These are phyloP conservation scores for Aspergillus novoparasiticus DNA, from an alignment of 2,329 filamentous ascomycete genomes.

Conservation along the genomic window DNA sequence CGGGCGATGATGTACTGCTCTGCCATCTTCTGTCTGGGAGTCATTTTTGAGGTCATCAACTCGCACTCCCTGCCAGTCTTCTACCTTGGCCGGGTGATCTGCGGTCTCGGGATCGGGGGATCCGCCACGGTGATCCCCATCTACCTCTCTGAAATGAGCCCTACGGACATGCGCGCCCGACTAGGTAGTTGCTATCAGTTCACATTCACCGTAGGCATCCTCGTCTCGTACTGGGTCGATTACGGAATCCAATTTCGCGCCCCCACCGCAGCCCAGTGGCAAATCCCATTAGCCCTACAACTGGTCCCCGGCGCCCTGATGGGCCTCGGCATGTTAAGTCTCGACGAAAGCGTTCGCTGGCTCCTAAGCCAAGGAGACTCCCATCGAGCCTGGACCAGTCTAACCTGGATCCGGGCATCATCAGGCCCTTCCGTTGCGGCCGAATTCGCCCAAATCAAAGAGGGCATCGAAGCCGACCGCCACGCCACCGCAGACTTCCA, in stretches of 20 bases:
- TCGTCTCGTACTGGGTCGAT: slow-evolving; percentile 58
- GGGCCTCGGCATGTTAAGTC: slow-evolving; percentile 51
- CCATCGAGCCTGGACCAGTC: slow-evolving; percentile 50
- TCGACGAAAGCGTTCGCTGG: slow-evolving; percentile 56
- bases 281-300: slow-evolving; percentile 58
- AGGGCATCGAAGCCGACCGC: slow-evolving; percentile 50
- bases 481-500: slow-evolving; percentile 49
- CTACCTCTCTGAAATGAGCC: slow-evolving; percentile 49
- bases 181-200: slow-evolving; percentile 56
- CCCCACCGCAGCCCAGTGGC: slow-evolving; percentile 52
- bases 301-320: slow-evolving; percentile 52
- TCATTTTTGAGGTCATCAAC: slow-evolving; percentile 52
- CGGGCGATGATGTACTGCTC: slow-evolving; percentile 50
- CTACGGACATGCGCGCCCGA: slow-evolving; percentile 50
- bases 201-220: slow-evolving; percentile 54
- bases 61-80: slow-evolving; percentile 48
- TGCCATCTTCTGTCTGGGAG: slow-evolving; percentile 49
- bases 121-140: slow-evolving; percentile 49
- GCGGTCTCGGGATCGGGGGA: slow-evolving; percentile 53
- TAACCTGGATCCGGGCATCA: slow-evolving; percentile 56
- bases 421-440: slow-evolving; percentile 36
- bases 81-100: slow-evolving; percentile 52
- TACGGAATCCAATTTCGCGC: slow-evolving; percentile 43
- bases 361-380: slow-evolving; percentile 50
- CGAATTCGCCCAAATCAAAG: slow-evolving; percentile 56